phyloP scores from a whole-genome alignment of 257 asterid genomes.

The Galeopsis tetrahit region DNA sequence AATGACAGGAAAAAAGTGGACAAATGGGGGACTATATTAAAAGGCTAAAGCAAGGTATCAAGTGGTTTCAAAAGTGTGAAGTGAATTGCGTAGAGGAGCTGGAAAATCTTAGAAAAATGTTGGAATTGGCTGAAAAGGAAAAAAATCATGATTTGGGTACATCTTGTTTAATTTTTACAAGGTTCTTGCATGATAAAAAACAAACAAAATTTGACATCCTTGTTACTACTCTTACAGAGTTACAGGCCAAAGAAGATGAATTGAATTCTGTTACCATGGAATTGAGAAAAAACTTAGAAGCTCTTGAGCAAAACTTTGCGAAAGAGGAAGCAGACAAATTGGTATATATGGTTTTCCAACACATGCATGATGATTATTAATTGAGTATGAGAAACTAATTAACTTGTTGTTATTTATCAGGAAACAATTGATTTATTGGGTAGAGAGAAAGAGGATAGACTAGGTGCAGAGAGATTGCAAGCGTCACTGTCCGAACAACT shows the following conservation, averaged over 20 bases:
- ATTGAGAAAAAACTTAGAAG: conserved; percentile 65
- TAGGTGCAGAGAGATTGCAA: conserved; percentile 71
- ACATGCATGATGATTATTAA: neutral
- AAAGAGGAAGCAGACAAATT: conserved; percentile 75
- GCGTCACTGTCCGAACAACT: conserved; percentile 77
- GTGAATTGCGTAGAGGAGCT: conserved; percentile 58
- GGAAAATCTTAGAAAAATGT: conserved; percentile 53
- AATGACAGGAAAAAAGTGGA: conserved; percentile 72
- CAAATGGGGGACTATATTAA: conserved; percentile 67
- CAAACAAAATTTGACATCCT: conserved; percentile 18
- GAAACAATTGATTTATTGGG: conserved; percentile 72
- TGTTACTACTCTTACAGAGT: conserved; percentile 48
- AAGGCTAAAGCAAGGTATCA: conserved; percentile 77
- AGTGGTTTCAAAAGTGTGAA: conserved; percentile 89
- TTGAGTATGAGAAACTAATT: conserved; percentile 24
- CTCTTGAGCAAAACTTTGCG: conserved; percentile 65
- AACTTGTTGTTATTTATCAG: conserved; percentile 54
- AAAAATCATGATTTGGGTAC: conserved; percentile 63
- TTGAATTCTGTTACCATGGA: conserved; percentile 75
- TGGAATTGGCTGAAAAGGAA: conserved; percentile 77
- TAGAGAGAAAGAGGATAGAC: conserved; percentile 73
- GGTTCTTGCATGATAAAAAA: neutral
- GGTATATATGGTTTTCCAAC: conserved; percentile 46
- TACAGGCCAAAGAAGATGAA: conserved; percentile 77
- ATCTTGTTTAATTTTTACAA: no score